A percentile compares a stretch with the other conserved stretches of the same genome.
Evolutionary conservation across 495 filamentous ascomycete species (phyloP).

Genomic region (Lasiosphaeris hirsuta): DNA sequence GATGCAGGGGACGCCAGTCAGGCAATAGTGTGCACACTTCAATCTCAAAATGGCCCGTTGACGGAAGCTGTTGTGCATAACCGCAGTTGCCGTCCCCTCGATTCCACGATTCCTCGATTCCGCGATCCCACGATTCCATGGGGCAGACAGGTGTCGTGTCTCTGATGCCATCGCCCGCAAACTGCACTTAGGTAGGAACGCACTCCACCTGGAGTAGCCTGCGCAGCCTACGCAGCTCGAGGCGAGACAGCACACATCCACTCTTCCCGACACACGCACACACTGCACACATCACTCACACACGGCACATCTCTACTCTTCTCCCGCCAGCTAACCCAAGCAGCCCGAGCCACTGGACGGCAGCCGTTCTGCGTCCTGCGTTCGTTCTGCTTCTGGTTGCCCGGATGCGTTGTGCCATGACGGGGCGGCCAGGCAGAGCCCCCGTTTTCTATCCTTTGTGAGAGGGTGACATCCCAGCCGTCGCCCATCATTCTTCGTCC

Average conservation of each 20-base stretch:
- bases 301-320: not conserved
- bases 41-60: not conserved
- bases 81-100: slow-evolving; percentile 12
- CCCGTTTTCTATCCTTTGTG: slow-evolving; percentile 6
- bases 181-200: not conserved
- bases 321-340: not conserved
- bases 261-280: slow-evolving; percentile 5
- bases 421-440: slow-evolving; percentile 11
- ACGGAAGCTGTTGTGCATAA: slow-evolving; percentile 17
- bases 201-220: too few species aligned
- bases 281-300: slow-evolving; percentile 1
- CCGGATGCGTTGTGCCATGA: slow-evolving; percentile 8
- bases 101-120: not conserved
- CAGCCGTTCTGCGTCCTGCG: not conserved
- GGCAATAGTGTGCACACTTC: too few species aligned
- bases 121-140: not conserved
- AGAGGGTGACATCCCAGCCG: slow-evolving; percentile 1
- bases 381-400: not conserved
- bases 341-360: slow-evolving; percentile 1
- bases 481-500: too few species aligned
- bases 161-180: slow-evolving; percentile 1
- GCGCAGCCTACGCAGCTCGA: not conserved
- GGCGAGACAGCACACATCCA: slow-evolving; percentile 1
- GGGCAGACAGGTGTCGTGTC: slow-evolving; percentile 3
- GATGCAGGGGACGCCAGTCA: too few species aligned